phyloP scores from a whole-genome alignment of 2,329 filamentous ascomycete genomes.

The Lasiodiplodia citricola region DNA sequence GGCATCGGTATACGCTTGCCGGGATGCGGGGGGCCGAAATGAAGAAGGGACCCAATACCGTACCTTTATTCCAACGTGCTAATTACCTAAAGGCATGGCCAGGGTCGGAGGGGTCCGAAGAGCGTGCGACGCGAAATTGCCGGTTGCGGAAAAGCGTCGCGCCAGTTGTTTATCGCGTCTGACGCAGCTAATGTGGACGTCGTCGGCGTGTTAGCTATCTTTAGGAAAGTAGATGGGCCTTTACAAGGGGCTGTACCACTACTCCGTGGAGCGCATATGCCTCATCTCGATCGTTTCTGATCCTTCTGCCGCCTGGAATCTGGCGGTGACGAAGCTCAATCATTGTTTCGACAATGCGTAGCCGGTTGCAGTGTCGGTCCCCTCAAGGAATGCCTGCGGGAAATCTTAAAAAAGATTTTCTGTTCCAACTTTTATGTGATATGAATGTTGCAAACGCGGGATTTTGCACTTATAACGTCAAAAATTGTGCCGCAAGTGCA shows the following conservation, averaged over 20 bases:
- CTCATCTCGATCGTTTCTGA: background rate
- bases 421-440: background rate
- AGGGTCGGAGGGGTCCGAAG: background rate
- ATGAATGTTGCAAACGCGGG: background rate
- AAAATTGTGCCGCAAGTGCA: background rate
- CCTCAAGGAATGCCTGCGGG: background rate
- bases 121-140: background rate
- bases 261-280: too few species aligned
- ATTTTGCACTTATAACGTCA: background rate
- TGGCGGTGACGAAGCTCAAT: background rate
- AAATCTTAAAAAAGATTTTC: background rate
- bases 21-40: background rate
- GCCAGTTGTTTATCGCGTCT: background rate
- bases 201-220: background rate
- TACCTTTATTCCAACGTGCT: background rate
- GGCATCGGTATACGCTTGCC: background rate
- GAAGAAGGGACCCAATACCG: background rate
- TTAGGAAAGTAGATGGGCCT: background rate
- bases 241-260: background rate
- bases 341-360: background rate
- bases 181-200: background rate
- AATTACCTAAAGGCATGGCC: background rate
- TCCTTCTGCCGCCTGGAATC: background rate
- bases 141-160: background rate
- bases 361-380: background rate